These are phyloP conservation scores for Nemania diffusa DNA, from an alignment of 2,329 filamentous ascomycete genomes.

Conservation along the genomic window DNA sequence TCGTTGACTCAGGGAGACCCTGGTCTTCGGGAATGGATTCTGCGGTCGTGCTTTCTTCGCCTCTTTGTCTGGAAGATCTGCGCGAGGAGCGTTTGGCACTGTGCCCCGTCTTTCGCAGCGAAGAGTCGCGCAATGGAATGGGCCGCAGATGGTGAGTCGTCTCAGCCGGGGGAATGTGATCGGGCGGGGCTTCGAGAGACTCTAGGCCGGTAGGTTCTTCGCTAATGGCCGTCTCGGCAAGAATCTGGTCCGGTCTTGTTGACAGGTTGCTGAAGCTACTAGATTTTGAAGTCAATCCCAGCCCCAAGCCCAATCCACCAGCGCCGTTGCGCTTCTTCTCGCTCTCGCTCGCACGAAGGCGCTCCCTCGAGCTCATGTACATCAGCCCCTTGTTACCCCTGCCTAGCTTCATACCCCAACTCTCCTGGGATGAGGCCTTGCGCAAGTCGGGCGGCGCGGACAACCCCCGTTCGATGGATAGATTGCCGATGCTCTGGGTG, in stretches of 20 bases:
- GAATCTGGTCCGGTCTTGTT: conserved; percentile 58
- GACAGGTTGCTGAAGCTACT: conserved; percentile 53
- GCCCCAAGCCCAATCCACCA: conserved; percentile 49
- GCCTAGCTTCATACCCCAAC: conserved; percentile 68
- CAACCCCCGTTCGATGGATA: conserved; percentile 69
- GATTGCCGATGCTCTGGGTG: conserved; percentile 69
- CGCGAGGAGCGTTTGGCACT: conserved; percentile 64
- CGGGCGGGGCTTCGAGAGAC: conserved; percentile 30
- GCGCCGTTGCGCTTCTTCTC: conserved; percentile 67
- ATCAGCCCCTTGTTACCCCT: conserved; percentile 69
- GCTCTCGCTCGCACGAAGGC: conserved; percentile 69
- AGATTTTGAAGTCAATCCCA: conserved; percentile 50
- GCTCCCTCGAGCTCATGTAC: conserved; percentile 80
- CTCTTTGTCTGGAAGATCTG: conserved; percentile 62
- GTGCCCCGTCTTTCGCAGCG: conserved; percentile 67
- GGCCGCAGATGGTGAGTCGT: conserved; percentile 41
- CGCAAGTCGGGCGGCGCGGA: conserved; percentile 61
- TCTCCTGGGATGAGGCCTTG: conserved; percentile 67
- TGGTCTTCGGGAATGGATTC: conserved; percentile 58
- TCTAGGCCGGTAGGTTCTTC: conserved; percentile 59
- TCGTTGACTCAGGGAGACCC: conserved; percentile 47
- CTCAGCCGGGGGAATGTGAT: conserved; percentile 41
- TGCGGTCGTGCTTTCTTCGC: conserved; percentile 50
- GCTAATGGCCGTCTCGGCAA: conserved; percentile 64
- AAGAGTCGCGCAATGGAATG: conserved; percentile 76